A percentile compares a stretch with the other conserved stretches of the same genome.
phyloP scores from a whole-genome alignment of 1,284 basidiomycete genomes.

The Malassezia restricta region DNA sequence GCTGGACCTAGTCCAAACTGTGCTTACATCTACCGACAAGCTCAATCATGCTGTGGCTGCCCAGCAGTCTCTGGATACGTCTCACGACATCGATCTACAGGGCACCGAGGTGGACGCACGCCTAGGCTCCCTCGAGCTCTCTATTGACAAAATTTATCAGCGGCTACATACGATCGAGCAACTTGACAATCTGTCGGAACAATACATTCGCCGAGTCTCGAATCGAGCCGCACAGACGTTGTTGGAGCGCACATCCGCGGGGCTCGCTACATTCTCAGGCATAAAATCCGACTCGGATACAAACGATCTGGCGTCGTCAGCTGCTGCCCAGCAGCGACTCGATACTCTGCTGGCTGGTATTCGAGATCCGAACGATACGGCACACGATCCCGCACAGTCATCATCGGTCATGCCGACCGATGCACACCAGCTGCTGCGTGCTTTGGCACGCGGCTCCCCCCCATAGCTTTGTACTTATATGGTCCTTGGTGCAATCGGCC shows the following conservation, averaged over 20 bases:
- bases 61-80: background rate
- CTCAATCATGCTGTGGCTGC: constrained; percentile 12
- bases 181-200: constrained; percentile 3
- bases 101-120: constrained; percentile 30
- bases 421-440: background rate
- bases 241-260: constrained; percentile 7
- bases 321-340: constrained; percentile 6
- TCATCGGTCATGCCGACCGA: background rate
- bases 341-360: constrained; percentile 10
- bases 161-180: constrained; percentile 9
- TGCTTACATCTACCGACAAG: constrained; percentile 15
- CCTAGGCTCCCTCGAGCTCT: constrained; percentile 25
- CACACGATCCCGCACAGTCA: background rate
- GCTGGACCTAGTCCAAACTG: constrained; percentile 10
- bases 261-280: constrained; percentile 7
- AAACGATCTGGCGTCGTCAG: background rate
- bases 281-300: background rate
- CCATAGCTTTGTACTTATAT: background rate
- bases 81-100: constrained; percentile 1
- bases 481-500: too few species aligned
- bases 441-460: background rate
- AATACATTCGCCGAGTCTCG: constrained; percentile 7
- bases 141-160: constrained; percentile 11
- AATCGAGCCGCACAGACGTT: constrained; percentile 15
- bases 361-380: background rate